These are phyloP conservation scores for Tuber umbilicatum DNA, from an alignment of 495 filamentous ascomycete genomes.

Conservation along the genomic window DNA sequence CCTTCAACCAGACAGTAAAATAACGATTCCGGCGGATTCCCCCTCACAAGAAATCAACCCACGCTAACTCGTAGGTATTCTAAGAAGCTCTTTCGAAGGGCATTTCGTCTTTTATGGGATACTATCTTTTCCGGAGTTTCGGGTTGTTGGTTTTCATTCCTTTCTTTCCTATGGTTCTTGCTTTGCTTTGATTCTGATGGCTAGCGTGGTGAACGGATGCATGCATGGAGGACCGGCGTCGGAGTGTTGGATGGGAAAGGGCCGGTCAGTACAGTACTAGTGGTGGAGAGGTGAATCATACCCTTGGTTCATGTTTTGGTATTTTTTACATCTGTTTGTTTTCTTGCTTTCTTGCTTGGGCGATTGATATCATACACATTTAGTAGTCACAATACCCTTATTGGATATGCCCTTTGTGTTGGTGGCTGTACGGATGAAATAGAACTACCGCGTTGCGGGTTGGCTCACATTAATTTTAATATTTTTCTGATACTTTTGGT, in stretches of 20 bases:
- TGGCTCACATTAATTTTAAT: not conserved
- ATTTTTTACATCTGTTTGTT: slow-evolving; percentile 1
- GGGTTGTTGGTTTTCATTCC: not conserved
- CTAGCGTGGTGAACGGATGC: not conserved
- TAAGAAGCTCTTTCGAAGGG: not conserved
- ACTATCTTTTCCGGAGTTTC: not conserved
- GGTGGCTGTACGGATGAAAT: not conserved
- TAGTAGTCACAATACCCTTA: not conserved
- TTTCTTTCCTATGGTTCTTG: not conserved
- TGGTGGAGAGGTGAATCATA: not conserved
- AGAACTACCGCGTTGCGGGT: not conserved
- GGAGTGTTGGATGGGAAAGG: not conserved
- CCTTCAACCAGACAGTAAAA: not conserved
- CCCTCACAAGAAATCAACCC: not conserved
- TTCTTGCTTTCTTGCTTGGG: not conserved
- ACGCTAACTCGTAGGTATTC: not conserved
- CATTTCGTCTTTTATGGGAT: not conserved
- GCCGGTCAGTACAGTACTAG: not conserved
- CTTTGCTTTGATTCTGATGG: not conserved
- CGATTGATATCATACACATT: not conserved
- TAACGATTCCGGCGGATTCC: not conserved
- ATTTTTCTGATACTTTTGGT: not conserved
- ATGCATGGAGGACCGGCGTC: not conserved
- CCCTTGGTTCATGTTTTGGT: not conserved
- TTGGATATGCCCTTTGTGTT: not conserved